Base-by-base conservation (phyloP, 2,329 filamentous ascomycete species). In the Dactylellina drechsleri region DNA sequence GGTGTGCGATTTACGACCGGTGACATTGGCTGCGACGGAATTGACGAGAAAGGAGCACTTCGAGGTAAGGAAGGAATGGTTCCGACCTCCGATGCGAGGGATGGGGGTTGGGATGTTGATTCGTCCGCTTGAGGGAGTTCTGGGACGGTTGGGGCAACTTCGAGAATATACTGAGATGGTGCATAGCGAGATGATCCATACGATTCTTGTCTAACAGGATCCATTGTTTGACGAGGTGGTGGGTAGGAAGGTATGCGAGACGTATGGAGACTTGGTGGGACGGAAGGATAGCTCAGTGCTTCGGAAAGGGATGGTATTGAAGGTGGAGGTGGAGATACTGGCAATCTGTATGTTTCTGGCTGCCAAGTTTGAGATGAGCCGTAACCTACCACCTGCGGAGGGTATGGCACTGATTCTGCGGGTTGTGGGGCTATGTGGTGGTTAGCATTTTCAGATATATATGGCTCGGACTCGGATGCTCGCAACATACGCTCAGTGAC, bases 321-420 rank as follows among this genome's bases (percentile, higher is more conserved):
- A n/a, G 64, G 71, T 6, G 71, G 71, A 28, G 71, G 71, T 2
- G 71, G 71, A 10, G 71, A 75, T 43, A 40, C 52, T 8, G 71
- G 71, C 20, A 75, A 53, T 8, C 28, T 52, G 28, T 65, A 68
- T 20, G 36, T 31, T n/a, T 68, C 52, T 10, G 71, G 57, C 13
- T 66, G 53, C 54, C 59, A 50, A 40, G 13, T 47, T 47, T 47
- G 43, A 47, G 43, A 18, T 10, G 31, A 36, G 31, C 1, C 3
- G 10, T 36, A 36, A 36, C 6, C 31, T 10, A 10, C 6, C 15
- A 12, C 43, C 43, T 47, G 13, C 16, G 49, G 12, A 8, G 28
- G 45, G 6, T 26, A 36, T 26, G 31, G 16, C 12, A 28, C 52
- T 50, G 56, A 15, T 28, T 43, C 23, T 1, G 31, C 16, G n/a